Evolutionary conservation across 2,329 filamentous ascomycete species (phyloP).

Genomic region (Aspergillus clavatus): DNA sequence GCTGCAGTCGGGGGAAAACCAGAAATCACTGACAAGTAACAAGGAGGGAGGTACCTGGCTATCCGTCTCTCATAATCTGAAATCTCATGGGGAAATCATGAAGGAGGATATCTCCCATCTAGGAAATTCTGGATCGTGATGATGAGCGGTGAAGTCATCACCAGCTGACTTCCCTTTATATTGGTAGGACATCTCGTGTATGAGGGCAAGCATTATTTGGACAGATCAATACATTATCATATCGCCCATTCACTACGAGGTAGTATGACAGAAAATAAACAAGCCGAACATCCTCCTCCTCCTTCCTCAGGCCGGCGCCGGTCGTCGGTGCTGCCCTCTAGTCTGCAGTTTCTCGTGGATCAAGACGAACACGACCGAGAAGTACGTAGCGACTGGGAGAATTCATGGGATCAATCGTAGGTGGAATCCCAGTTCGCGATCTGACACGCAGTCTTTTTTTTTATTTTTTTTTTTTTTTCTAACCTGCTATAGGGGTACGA

Average conservation of each 20-base stretch:
- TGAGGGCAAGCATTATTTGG: too few species aligned
- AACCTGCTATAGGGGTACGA: neutral
- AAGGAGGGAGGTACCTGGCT: too few species aligned
- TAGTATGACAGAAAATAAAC: neutral
- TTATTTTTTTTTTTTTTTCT: too few species aligned
- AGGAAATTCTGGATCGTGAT: neutral
- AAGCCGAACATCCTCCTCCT: neutral
- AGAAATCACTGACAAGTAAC: too few species aligned
- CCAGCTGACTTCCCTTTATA: neutral
- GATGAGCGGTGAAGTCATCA: neutral
- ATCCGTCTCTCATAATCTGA: too few species aligned
- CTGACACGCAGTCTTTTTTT: too few species aligned
- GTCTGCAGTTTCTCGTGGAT: neutral
- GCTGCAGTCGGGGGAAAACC: too few species aligned
- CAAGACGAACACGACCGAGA: neutral
- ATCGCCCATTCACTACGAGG: too few species aligned
- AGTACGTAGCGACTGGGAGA: neutral
- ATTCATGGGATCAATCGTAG: neutral
- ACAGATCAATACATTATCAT: neutral
- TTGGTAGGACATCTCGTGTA: neutral
- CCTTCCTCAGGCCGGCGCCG: neutral
- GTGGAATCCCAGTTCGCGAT: neutral
- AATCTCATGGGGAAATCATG: neutral
- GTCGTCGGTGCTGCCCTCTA: neutral
- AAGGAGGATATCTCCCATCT: neutral